A percentile compares a stretch with the other conserved stretches of the same genome.
Evolutionary conservation across 495 filamentous ascomycete species (phyloP).

Genomic region (Corynascus novoguineensis): DNA sequence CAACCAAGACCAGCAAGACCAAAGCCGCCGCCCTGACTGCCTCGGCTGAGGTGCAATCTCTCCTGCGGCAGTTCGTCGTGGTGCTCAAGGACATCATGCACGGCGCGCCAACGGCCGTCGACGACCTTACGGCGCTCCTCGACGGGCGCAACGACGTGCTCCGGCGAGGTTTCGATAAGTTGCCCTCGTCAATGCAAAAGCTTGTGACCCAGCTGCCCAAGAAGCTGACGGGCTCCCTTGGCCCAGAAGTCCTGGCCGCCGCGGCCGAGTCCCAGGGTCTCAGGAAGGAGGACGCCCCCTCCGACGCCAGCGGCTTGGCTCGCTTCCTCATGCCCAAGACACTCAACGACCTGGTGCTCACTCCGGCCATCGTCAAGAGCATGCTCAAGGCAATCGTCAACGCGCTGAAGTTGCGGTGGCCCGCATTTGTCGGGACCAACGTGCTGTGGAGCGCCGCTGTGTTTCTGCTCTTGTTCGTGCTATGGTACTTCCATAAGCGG

Average conservation of each 20-base stretch:
- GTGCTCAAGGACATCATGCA: conserved; percentile 88
- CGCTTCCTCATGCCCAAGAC: conserved; percentile 37
- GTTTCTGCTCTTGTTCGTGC: conserved; percentile 78
- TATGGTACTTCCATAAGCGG: conserved; percentile 97
- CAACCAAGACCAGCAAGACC: conserved; percentile 29
- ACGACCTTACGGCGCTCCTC: conserved; percentile 77
- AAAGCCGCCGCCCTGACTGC: conserved; percentile 74
- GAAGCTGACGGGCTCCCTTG: conserved; percentile 67
- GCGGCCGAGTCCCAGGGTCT: conserved; percentile 64
- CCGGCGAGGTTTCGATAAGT: conserved; percentile 65
- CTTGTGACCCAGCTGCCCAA: conserved; percentile 79
- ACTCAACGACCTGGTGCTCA: conserved; percentile 74
- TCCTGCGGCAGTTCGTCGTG: conserved; percentile 75
- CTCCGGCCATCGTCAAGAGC: conserved; percentile 73
- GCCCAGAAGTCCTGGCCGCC: conserved; percentile 65
- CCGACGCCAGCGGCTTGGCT: conserved; percentile 27
- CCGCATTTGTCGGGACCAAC: conserved; percentile 77
- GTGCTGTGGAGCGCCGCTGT: conserved; percentile 79
- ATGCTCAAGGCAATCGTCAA: conserved; percentile 83
- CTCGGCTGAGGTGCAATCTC: conserved; percentile 52
- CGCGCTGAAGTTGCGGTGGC: conserved; percentile 76
- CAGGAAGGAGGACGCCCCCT: conserved; percentile 18
- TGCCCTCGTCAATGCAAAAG: conserved; percentile 80
- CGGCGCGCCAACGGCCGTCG: conserved; percentile 87
- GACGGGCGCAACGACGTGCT: conserved; percentile 73